A percentile compares a stretch with the other conserved stretches of the same genome.
Evolutionary conservation across 2,329 filamentous ascomycete genomes (phyloP).

Genomic region (Didymella segeticola): DNA sequence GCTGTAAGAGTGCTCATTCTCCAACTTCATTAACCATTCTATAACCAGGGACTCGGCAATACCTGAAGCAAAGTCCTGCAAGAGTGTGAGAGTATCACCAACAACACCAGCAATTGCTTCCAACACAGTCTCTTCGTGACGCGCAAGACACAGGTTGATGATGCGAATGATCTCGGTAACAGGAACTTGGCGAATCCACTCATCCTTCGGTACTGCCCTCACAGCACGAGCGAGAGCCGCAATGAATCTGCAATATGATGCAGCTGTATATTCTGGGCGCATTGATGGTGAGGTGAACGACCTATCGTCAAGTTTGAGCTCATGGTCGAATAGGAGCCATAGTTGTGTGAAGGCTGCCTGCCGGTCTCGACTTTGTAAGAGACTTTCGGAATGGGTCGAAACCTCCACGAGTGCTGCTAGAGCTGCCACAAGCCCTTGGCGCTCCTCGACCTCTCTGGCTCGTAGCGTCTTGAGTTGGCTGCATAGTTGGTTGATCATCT

Average conservation of each 20-base stretch:
- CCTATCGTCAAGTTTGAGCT: slow-evolving; percentile 48
- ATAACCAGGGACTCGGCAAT: slow-evolving; percentile 27
- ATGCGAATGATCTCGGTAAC: slow-evolving; percentile 28
- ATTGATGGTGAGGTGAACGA: slow-evolving; percentile 54
- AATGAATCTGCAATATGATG: slow-evolving; percentile 66
- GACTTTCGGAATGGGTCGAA: not conserved
- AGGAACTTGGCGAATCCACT: slow-evolving; percentile 19
- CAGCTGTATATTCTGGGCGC: slow-evolving; percentile 69
- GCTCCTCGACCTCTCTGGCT: slow-evolving; percentile 69
- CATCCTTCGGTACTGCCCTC: slow-evolving; percentile 1
- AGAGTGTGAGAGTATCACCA: slow-evolving; percentile 27
- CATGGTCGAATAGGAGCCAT: slow-evolving; percentile 40
- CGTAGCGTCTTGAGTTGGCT: slow-evolving; percentile 57
- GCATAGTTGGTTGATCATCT: slow-evolving; percentile 53
- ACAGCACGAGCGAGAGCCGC: slow-evolving; percentile 35
- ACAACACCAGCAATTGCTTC: slow-evolving; percentile 37
- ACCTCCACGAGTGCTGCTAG: slow-evolving; percentile 47
- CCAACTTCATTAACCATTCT: slow-evolving; percentile 40
- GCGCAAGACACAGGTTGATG: slow-evolving; percentile 43
- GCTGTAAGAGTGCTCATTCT: slow-evolving; percentile 49
- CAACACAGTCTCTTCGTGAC: slow-evolving; percentile 45
- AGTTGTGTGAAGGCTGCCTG: slow-evolving; percentile 29
- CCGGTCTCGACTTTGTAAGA: not conserved
- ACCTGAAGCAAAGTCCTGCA: slow-evolving; percentile 16
- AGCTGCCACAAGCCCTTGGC: slow-evolving; percentile 70